Evolutionary conservation across 169 alveolate species (phyloP).

Genomic region (Plasmodium malariae): DNA sequence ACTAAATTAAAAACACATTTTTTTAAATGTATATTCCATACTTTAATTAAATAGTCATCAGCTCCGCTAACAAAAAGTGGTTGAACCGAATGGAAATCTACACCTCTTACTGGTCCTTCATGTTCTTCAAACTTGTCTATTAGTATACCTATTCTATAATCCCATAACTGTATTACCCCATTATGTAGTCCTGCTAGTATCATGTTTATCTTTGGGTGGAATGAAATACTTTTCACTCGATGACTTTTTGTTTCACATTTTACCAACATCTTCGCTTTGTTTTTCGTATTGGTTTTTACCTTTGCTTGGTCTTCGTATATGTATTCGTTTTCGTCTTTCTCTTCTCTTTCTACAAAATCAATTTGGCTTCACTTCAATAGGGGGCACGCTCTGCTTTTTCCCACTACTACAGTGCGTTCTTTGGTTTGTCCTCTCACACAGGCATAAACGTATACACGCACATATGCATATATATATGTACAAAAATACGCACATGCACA

Average conservation of each 20-base stretch:
- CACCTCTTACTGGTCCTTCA: constrained; percentile 98
- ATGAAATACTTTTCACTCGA: constrained; percentile 96
- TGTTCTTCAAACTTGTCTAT: constrained; percentile 93
- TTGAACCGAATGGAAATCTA: constrained; percentile 94
- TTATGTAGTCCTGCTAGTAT: constrained; percentile 94
- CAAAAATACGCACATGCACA: too few relatives aligned
- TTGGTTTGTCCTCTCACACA: too few relatives aligned
- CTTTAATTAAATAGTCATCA: constrained; percentile 95
- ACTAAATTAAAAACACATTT: constrained; percentile 93
- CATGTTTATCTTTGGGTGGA: constrained; percentile 96
- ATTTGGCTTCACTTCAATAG: too few relatives aligned
- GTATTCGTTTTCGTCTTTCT: too few relatives aligned
- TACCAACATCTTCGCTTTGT: constrained; percentile 67
- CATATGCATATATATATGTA: too few relatives aligned
- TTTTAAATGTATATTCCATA: constrained; percentile 95
- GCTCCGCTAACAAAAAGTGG: constrained; percentile 98
- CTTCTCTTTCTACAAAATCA: too few relatives aligned
- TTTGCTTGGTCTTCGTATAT: neutral
- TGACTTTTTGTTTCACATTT: constrained; percentile 89
- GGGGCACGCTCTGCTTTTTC: too few relatives aligned
- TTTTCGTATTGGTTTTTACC: neutral
- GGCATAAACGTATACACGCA: too few relatives aligned
- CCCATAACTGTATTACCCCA: constrained; percentile 96
- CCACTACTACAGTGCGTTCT: too few relatives aligned
- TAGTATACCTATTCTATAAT: constrained; percentile 90